These are phyloP conservation scores for Globisporangium nodosum DNA, from an alignment of 352 stramenopile species.

Conservation along the genomic window DNA sequence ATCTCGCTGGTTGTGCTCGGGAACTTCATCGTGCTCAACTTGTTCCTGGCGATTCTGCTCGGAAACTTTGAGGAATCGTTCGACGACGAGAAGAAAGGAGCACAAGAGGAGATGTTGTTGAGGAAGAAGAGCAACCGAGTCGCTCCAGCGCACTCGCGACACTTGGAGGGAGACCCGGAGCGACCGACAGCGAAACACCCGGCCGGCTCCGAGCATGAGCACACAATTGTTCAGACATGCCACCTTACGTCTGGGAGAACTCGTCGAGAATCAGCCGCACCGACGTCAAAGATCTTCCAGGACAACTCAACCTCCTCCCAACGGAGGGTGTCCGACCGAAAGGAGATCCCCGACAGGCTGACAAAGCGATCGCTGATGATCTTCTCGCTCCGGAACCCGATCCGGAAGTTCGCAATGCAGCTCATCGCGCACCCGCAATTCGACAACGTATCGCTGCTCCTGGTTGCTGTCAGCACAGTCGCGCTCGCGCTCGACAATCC, in stretches of 20 bases:
- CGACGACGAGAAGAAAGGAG: constrained; percentile 40
- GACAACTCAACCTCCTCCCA: constrained; percentile 11
- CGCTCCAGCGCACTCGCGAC: constrained; percentile 14
- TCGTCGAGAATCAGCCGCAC: constrained; percentile 15
- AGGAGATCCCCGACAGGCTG: constrained; percentile 17
- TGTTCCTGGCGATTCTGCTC: constrained; percentile 91
- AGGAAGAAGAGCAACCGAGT: constrained; percentile 23
- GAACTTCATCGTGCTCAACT: constrained; percentile 89
- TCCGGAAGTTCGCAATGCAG: constrained; percentile 38
- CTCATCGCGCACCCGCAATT: constrained; percentile 65
- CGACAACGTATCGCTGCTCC: constrained; percentile 63
- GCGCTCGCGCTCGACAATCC: constrained; percentile 77
- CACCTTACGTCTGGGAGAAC: constrained; percentile 10
- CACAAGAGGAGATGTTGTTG: constrained; percentile 23
- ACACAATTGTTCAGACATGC: constrained; percentile 1
- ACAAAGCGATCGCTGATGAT: constrained; percentile 36
- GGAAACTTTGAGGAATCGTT: constrained; percentile 80
- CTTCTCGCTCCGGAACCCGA: constrained; percentile 36
- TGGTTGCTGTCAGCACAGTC: constrained; percentile 72
- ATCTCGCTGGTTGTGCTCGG: constrained; percentile 81
- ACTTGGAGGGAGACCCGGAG: constrained; percentile 4
- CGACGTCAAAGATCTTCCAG: constrained; percentile 28
- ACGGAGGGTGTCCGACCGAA: neutral
- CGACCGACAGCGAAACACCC: neutral
- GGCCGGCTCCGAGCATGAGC: constrained; percentile 5